phyloP scores from a whole-genome alignment of 225 moss, liverwort and hornwort genomes.

The Pseudisothecium myosuroides region DNA sequence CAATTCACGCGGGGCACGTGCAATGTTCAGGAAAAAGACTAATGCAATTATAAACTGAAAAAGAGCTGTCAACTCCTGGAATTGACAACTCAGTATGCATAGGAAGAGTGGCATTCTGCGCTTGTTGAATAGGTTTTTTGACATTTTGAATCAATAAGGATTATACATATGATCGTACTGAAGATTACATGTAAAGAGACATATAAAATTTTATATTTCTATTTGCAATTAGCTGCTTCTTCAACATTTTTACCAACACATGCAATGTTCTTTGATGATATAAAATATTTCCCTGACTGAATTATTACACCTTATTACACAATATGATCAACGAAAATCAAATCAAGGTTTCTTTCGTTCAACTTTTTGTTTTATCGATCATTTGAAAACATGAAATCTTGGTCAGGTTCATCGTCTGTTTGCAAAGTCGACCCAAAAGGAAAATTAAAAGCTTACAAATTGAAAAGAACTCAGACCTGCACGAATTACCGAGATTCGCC shows the following conservation, averaged over 20 bases:
- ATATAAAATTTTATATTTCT: too few species aligned
- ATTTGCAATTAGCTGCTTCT: neutral
- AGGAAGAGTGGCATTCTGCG: neutral
- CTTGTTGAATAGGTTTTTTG: neutral
- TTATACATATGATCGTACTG: neutral
- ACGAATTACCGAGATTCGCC: neutral
- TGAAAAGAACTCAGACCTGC: constrained; percentile 16
- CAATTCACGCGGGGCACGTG: neutral
- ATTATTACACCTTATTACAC: neutral
- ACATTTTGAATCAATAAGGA: neutral
- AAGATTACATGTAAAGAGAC: neutral
- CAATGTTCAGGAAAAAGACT: neutral
- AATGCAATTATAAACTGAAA: neutral
- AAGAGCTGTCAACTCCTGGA: neutral
- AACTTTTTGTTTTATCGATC: neutral
- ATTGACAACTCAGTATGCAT: neutral
- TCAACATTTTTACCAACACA: neutral
- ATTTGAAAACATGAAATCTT: neutral
- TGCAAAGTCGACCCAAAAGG: neutral
- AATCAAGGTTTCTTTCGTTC: neutral
- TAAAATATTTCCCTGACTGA: neutral
- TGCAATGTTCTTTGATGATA: neutral
- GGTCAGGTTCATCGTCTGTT: neutral
- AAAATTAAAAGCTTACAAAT: neutral
- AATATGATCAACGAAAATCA: neutral